phyloP scores from a whole-genome alignment of 257 asterid species.

The Solanum rostratum region DNA sequence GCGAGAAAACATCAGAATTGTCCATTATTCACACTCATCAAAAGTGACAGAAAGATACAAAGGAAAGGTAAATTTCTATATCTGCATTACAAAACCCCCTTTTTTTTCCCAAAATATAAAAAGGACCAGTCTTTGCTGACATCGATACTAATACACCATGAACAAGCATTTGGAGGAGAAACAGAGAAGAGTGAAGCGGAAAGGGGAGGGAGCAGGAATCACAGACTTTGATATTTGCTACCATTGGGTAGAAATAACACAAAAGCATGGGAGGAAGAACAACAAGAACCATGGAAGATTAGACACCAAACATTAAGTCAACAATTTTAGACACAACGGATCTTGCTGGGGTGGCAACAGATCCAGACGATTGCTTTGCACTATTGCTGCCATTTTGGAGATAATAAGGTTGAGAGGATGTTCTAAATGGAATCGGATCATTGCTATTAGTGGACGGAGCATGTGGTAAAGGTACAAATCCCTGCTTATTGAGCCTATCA shows the following conservation, averaged over 20 bases:
- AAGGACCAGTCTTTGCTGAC: neutral
- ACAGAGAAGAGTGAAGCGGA: neutral
- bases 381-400: constrained; percentile 51
- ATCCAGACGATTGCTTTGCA: constrained; percentile 42
- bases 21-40: neutral
- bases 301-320: constrained; percentile 94
- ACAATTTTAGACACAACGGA: constrained; percentile 77
- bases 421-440: constrained; percentile 38
- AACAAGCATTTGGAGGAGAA: neutral
- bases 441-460: constrained; percentile 36
- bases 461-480: constrained; percentile 68
- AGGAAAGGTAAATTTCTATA: neutral
- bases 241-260: neutral
- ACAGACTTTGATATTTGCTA: neutral
- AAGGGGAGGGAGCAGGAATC: neutral
- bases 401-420: constrained; percentile 47
- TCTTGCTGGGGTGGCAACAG: constrained; percentile 82
- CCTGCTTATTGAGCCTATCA: constrained; percentile 63
- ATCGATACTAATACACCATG: neutral
- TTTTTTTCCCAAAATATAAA: neutral
- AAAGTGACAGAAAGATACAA: neutral
- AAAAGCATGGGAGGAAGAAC: neutral
- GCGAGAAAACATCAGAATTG: neutral
- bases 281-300: neutral
- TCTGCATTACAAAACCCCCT: neutral